phyloP scores from a whole-genome alignment of 805 yeast species.

The Sugiyamaella mastotermitis region DNA sequence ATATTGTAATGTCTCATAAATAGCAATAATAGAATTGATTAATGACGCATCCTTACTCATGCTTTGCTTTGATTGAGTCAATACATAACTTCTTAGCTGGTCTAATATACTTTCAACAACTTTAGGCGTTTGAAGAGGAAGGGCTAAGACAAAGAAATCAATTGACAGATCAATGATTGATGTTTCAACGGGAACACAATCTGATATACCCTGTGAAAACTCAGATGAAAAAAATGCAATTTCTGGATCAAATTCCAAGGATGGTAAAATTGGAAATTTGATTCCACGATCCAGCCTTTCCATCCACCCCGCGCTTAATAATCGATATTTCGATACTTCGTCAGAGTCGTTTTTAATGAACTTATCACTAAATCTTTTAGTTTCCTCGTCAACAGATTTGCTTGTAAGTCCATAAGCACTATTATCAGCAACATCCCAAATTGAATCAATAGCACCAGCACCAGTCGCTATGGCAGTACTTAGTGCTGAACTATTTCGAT shows the following conservation, averaged over 20 bases:
- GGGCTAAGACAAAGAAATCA: conserved; percentile 63
- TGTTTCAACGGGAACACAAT: conserved; percentile 32
- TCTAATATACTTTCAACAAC: conserved; percentile 88
- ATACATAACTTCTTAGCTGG: conserved; percentile 53
- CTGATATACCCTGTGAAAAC: conserved; percentile 19
- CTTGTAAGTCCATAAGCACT: conserved; percentile 40
- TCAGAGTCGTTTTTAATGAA: conserved; percentile 13
- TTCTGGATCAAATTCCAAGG: conserved; percentile 24
- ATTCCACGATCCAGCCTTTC: conserved; percentile 19
- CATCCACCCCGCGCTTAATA: conserved; percentile 17
- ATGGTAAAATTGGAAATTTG: conserved; percentile 21
- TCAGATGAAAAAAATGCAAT: conserved; percentile 12
- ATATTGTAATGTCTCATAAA: conserved; percentile 45
- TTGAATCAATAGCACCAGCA: conserved; percentile 24
- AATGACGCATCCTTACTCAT: conserved; percentile 43
- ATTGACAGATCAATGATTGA: conserved; percentile 71
- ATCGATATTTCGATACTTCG: conserved; percentile 21
- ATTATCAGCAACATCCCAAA: conserved; percentile 36
- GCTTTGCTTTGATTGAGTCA: conserved; percentile 18
- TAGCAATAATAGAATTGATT: conserved; percentile 57
- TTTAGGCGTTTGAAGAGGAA: conserved; percentile 66
- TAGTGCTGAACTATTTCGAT: conserved; percentile 21
- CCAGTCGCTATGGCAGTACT: conserved; percentile 27
- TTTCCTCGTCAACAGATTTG: conserved; percentile 18
- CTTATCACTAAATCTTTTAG: conserved; percentile 12